Evolutionary conservation across 1,284 basidiomycete species (phyloP), one percentile per base, ranked within the genome.

Genomic region (Filobasidium uniguttulatum): DNA sequence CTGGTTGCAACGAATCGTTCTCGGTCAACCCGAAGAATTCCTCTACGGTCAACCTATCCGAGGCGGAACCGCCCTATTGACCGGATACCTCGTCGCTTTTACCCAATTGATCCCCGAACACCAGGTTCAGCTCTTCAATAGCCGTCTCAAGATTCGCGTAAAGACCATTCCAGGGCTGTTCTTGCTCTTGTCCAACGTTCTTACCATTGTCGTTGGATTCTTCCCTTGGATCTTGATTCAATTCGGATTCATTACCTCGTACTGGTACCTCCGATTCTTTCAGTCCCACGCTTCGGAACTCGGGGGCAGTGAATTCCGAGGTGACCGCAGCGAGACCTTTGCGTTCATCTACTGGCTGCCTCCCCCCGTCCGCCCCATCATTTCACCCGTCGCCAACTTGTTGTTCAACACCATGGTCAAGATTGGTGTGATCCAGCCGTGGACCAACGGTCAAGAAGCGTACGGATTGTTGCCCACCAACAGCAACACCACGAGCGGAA

Each of bases 31-130:
- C 22, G 62, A 64, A 5, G 55, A 68, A 28, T 62, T 63, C 54
- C 56, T 72, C 89, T 91, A 59, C 66, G 86, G 81, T 23, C 81
- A 86, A 72, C 77, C 80, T 44, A 96, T 91, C 66, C 87, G 88
- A 62, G 93, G 93, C 23, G 80, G 91, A 66, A 85, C 86, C 74
- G 85, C 87, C 2, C 72, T 98, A n/a, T 87, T 94, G 62, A 82
- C 82, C 44, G 85, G 80, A 3, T 77, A 93, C 57, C 75, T 98
- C 33, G 93, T 98, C 48, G 93, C 90, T 9, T 94, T 96, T 69
- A 96, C 90, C 2, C 93, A 98, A 66, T 72, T 94, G 50, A 96
- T 97, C 58, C 93, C 94, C 23, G 93, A 98, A 66, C 90, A 98
- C 61, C 91, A 96, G 67, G 81, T 98, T 5, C 93, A 97, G 65